Evolutionary conservation across 306 rosid genomes (phyloP).

Genomic region (Castanospermum australe): DNA sequence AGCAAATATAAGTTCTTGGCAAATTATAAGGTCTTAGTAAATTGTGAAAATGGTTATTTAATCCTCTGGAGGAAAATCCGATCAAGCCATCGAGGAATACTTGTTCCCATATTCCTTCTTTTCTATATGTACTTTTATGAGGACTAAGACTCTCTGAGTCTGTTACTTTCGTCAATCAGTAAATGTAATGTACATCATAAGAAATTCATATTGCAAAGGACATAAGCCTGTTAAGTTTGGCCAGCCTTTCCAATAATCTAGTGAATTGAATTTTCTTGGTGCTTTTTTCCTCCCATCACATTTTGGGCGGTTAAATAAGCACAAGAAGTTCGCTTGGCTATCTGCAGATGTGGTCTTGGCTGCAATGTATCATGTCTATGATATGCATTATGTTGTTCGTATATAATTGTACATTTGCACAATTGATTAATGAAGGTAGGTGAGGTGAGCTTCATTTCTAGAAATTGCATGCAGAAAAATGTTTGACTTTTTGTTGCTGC

Average conservation of each 20-base stretch:
- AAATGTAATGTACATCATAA: neutral
- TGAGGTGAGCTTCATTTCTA: constrained; percentile 15
- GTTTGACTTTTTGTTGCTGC: constrained; percentile 18
- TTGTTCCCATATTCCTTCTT: neutral
- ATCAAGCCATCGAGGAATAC: neutral
- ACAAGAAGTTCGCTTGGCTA: neutral
- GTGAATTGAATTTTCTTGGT: neutral
- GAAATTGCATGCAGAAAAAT: neutral
- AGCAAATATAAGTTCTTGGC: constrained; percentile 1
- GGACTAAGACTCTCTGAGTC: neutral
- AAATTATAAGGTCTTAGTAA: neutral
- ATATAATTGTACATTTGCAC: neutral
- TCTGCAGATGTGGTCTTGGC: neutral
- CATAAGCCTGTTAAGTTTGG: neutral
- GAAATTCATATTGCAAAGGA: neutral
- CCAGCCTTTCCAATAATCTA: neutral
- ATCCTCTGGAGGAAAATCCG: neutral
- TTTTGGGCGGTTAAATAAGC: neutral
- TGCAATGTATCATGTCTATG: neutral
- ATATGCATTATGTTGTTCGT: neutral
- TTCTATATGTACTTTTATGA: neutral
- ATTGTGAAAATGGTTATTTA: neutral
- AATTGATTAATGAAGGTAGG: constrained; percentile 20
- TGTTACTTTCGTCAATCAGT: neutral
- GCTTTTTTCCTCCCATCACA: neutral